These are phyloP conservation scores for Crithidia fasciculata DNA, from an alignment of 208 protist species.

Conservation along the genomic window DNA sequence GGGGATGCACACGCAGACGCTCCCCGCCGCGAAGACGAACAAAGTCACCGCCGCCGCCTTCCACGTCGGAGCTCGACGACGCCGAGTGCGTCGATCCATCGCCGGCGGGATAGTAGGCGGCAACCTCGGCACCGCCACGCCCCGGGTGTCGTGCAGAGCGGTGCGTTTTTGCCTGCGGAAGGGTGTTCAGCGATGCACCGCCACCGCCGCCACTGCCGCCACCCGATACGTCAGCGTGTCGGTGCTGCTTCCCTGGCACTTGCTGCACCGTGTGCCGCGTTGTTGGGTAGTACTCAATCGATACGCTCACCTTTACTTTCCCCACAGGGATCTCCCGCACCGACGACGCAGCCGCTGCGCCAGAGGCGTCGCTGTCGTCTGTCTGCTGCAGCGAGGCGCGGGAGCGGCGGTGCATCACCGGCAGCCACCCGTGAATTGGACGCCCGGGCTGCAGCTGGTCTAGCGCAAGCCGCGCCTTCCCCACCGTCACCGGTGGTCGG, in stretches of 20 bases:
- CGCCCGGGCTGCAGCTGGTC: constrained; percentile 45
- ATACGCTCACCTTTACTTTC: constrained; percentile 62
- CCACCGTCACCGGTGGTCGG: constrained; percentile 58
- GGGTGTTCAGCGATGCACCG: neutral
- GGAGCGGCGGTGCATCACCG: constrained; percentile 51
- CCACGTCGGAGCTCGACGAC: neutral
- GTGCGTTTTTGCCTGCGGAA: constrained; percentile 31
- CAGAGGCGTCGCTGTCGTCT: neutral
- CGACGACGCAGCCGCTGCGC: neutral
- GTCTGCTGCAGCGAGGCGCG: neutral
- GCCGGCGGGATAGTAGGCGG: neutral
- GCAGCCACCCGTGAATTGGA: constrained; percentile 75
- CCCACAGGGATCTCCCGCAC: constrained; percentile 38
- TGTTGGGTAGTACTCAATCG: constrained; percentile 48
- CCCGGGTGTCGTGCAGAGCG: constrained; percentile 23
- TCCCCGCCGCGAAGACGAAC: neutral
- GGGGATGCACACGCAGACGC: neutral
- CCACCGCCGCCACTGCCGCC: neutral
- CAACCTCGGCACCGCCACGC: constrained; percentile 1
- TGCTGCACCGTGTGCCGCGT: neutral
- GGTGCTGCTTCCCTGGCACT: constrained; percentile 15
- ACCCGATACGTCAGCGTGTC: constrained; percentile 16
- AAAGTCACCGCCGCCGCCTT: neutral
- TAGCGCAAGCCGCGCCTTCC: constrained; percentile 61
- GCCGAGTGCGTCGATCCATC: constrained; percentile 10